Evolutionary conservation across 352 stramenopile genomes (phyloP).

Genomic region (Pythium phragmitis): DNA sequence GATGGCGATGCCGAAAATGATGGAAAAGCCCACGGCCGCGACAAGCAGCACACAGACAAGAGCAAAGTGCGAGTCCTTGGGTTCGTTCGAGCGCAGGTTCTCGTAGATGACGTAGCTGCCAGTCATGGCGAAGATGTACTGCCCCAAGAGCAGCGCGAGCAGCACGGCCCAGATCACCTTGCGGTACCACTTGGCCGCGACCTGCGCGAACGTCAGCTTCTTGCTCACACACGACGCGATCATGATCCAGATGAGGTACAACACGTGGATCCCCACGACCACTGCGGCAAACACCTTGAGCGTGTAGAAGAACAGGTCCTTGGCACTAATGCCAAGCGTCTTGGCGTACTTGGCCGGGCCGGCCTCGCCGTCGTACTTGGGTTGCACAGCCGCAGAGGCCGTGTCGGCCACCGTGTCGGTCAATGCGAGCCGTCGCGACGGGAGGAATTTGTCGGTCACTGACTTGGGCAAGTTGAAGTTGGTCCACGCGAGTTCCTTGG

Average conservation of each 20-base stretch:
- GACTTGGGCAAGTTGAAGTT: slow-evolving; percentile 84
- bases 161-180: slow-evolving; percentile 80
- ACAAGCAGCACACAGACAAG: slow-evolving; percentile 49
- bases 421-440: slow-evolving; percentile 18
- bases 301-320: slow-evolving; percentile 84
- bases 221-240: slow-evolving; percentile 48
- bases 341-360: slow-evolving; percentile 69
- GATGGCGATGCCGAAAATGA: slow-evolving; percentile 70
- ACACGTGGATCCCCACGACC: slow-evolving; percentile 51
- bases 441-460: slow-evolving; percentile 28
- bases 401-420: slow-evolving; percentile 14
- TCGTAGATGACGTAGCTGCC: slow-evolving; percentile 73
- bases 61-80: slow-evolving; percentile 36
- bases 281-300: slow-evolving; percentile 61
- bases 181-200: slow-evolving; percentile 69
- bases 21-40: slow-evolving; percentile 45
- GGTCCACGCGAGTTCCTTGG: slow-evolving; percentile 80
- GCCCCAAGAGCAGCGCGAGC: slow-evolving; percentile 67
- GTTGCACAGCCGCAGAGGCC: slow-evolving; percentile 19
- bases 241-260: slow-evolving; percentile 63
- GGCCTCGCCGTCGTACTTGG: slow-evolving; percentile 42
- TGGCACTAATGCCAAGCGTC: slow-evolving; percentile 56
- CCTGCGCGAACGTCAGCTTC: slow-evolving; percentile 50
- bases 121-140: slow-evolving; percentile 88
- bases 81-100: slow-evolving; percentile 32